Evolutionary conservation across 257 asterid species (phyloP).

Genomic region (Solanum chilense): DNA sequence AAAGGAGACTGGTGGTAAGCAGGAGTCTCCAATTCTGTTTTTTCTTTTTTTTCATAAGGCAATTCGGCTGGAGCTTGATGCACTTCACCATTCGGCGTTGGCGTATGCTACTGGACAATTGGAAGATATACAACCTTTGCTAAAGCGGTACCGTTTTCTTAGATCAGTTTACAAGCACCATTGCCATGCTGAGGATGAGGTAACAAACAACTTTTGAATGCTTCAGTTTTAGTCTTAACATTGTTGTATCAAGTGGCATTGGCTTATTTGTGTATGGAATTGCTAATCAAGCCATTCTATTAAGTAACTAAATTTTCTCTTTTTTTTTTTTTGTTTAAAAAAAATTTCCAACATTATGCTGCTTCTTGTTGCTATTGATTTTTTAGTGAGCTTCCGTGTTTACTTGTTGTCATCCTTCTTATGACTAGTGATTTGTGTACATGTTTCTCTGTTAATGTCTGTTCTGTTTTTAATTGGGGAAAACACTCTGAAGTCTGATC

Average conservation of each 20-base stretch:
- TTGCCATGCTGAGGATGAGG: constrained; percentile 44
- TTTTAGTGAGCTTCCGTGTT: not conserved
- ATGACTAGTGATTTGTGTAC: not conserved
- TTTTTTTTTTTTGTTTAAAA: no score
- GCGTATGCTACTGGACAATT: constrained; percentile 25
- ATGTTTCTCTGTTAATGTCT: not conserved
- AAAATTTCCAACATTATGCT: not conserved
- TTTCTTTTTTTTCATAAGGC: constrained; percentile 36
- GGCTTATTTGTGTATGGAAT: not conserved
- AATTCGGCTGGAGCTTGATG: constrained; percentile 34
- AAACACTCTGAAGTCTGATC: not conserved
- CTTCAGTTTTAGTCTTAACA: not conserved
- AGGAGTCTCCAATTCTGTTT: constrained; percentile 24
- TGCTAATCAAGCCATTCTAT: not conserved
- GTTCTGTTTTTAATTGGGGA: not conserved
- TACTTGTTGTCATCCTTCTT: not conserved
- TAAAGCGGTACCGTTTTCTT: constrained; percentile 25
- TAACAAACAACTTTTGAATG: not conserved
- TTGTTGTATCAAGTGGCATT: not conserved
- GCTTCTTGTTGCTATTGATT: not conserved
- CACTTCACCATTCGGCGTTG: constrained; percentile 29
- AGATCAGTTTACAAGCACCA: constrained; percentile 35
- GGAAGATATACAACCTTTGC: constrained; percentile 20
- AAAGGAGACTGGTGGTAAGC: not conserved
- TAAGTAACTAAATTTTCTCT: not conserved